Conservation (phyloP, 2,329 filamentous ascomycete genomes). For the Podosphaera fusca region DNA sequence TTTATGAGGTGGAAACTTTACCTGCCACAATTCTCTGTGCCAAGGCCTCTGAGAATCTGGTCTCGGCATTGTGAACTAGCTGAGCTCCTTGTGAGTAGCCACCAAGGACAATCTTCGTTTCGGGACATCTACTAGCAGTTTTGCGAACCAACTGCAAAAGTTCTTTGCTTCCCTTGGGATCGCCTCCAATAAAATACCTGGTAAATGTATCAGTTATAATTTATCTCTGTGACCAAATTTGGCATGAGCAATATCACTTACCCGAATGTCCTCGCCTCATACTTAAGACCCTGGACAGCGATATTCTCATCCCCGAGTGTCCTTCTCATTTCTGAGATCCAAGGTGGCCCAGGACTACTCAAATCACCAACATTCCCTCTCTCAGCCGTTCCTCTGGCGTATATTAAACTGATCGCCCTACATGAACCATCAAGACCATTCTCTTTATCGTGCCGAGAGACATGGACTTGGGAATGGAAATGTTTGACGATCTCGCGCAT, state of each 20-base stretch:
- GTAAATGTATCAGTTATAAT: not conserved
- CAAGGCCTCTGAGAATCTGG: slow-evolving; percentile 4
- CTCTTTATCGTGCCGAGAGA: not conserved
- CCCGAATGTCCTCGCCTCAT: not conserved
- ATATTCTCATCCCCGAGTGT: slow-evolving; percentile 7
- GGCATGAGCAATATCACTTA: not conserved
- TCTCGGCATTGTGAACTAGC: not conserved
- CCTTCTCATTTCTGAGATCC: slow-evolving; percentile 2
- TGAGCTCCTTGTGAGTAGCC: slow-evolving; percentile 2
- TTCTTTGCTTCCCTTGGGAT: not conserved
- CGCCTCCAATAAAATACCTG: not conserved
- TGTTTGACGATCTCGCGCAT: too few species aligned
- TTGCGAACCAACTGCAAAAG: not conserved
- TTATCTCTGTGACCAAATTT: not conserved
- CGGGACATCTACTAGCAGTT: not conserved
- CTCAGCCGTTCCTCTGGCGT: slow-evolving; percentile 25
- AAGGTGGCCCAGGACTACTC: slow-evolving; percentile 12
- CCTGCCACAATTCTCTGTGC: slow-evolving; percentile 2
- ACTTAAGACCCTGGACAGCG: slow-evolving; percentile 15
- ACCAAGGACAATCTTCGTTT: not conserved
- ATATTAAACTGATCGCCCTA: slow-evolving; percentile 17
- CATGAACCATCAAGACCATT: not conserved
- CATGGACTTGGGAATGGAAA: too few species aligned
- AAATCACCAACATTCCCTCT: slow-evolving; percentile 21
- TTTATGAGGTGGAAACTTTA: not conserved